phyloP scores from a whole-genome alignment of 805 yeast genomes.

The Ogataea paradorogensis region DNA sequence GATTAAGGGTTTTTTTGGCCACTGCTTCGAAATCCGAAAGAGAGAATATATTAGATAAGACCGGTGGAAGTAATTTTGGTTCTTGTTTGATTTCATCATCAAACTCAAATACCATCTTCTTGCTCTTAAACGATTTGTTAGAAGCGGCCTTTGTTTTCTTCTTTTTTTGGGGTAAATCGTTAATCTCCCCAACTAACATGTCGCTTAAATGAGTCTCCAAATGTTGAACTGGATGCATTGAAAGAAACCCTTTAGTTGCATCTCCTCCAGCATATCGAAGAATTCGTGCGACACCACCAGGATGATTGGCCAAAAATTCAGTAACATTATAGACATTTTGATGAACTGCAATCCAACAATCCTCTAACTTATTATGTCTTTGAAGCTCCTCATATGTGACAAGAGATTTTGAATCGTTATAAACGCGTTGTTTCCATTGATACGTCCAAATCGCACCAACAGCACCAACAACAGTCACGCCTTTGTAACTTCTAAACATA shows the following conservation, averaged over 20 bases:
- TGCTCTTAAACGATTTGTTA: constrained; percentile 8
- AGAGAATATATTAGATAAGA: constrained; percentile 62
- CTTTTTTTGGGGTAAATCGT: constrained; percentile 23
- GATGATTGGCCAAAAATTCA: constrained; percentile 40
- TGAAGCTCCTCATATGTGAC: constrained; percentile 33
- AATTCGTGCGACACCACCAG: constrained; percentile 46
- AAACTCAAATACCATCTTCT: constrained; percentile 31
- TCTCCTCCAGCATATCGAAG: constrained; percentile 48
- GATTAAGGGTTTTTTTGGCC: constrained; percentile 70
- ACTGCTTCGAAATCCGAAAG: constrained; percentile 82
- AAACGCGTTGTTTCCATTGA: neutral
- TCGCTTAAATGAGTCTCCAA: constrained; percentile 24
- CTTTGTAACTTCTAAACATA: constrained; percentile 1
- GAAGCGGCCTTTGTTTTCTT: constrained; percentile 16
- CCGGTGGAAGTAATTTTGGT: constrained; percentile 58
- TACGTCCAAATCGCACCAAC: neutral
- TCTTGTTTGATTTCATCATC: constrained; percentile 23
- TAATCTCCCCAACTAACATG: constrained; percentile 38
- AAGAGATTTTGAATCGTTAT: neutral
- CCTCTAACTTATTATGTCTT: constrained; percentile 51
- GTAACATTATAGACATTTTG: constrained; percentile 74
- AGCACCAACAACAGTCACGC: neutral
- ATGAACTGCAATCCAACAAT: constrained; percentile 84
- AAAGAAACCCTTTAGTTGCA: constrained; percentile 37
- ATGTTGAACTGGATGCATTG: constrained; percentile 29